These are phyloP conservation scores for Solanum stenotomum DNA, from an alignment of 257 asterid species.

Conservation along the genomic window DNA sequence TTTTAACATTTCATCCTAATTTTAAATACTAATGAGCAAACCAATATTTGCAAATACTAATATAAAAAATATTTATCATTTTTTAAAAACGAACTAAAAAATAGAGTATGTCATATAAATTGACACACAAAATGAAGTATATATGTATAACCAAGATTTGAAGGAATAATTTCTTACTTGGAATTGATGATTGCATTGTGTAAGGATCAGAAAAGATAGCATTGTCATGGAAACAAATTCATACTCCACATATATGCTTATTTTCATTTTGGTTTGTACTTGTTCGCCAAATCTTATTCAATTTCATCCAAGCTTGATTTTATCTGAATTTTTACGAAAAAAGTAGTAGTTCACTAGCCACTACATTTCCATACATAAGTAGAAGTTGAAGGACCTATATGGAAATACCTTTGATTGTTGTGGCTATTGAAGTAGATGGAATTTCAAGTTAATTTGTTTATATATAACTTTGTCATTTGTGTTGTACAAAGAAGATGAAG, in stretches of 20 bases:
- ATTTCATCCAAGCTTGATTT: not conserved
- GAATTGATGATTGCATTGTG: not conserved
- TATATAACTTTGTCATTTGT: not conserved
- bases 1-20: not conserved
- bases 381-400: not conserved
- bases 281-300: not conserved
- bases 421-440: not conserved
- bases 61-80: not conserved
- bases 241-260: not conserved
- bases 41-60: not conserved
- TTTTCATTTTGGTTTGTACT: not conserved
- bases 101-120: not conserved
- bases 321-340: not conserved
- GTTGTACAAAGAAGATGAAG: not conserved
- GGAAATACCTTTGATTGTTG: not conserved
- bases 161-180: not conserved
- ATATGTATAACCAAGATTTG: not conserved
- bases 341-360: accelerated
- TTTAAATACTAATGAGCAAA: not conserved
- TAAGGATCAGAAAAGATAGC: not conserved
- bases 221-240: not conserved
- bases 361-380: not conserved
- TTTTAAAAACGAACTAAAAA: not conserved
- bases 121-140: not conserved
- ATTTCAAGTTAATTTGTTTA: not conserved